Base-by-base conservation (phyloP, 768 basidiomycete species). In the Rhizopogon vesiculosus region DNA sequence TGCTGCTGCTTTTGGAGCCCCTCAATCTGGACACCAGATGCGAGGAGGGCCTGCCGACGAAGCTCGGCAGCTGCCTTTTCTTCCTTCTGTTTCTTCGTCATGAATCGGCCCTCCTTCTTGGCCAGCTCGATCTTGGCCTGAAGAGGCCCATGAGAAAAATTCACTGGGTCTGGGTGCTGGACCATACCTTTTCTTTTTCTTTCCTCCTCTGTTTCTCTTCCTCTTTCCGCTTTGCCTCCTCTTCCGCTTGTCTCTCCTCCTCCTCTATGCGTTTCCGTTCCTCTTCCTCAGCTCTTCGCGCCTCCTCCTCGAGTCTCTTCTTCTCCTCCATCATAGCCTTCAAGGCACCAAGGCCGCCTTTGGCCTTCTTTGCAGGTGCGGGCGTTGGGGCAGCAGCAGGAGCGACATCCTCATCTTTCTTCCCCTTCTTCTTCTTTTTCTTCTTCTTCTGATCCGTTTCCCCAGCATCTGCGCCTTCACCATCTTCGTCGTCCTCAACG, bases 41-140 rank as follows among this genome's bases (percentile, higher is more conserved):
- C 88, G 49, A 98, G 78, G 51, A 98, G 81, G 2, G 96, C 95
- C 67, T 96, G 84, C 67, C 86, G 90, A 54, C 94, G 86, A 31
- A 92, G 83, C 69, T 98, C 95, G 3, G 93, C 94, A 61, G 86
- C 89, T 19, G 89, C 90, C 62, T 81, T 86, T 69, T 98, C 95
- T 65, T 92, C 89, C 71, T 93, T 96, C 70, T 98, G 95, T 72
- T 95, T 97, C 71, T 96, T 94, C n/a, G 96, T 98, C 49, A 98
- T 79, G 25, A 96, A 75, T 45, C 89, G 84, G 22, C 97, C 97
- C 73, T 98, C 95, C 69, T 94, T 96, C 80, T 90, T 93, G 13
- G 90, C 87, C 51, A 89, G 68, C 63, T 97, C 95, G 51, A 85
- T 85, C 72, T 96, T 97, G 44, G 83, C 87, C 93, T 95, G 52